phyloP scores from a whole-genome alignment of 176 grass and related monocot genomes.

The Tillandsia fasciculata region DNA sequence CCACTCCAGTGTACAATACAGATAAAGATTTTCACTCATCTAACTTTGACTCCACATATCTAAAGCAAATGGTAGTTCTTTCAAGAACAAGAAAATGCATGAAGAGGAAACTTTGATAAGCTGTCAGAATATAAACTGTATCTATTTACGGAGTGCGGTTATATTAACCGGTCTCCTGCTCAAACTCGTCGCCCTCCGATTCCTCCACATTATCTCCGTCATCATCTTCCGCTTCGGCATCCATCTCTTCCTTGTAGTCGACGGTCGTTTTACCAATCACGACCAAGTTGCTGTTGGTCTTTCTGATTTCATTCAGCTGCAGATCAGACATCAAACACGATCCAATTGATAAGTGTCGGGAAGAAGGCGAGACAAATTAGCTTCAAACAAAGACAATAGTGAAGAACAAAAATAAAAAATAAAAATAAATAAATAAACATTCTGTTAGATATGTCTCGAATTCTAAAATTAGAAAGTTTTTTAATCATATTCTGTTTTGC shows the following conservation, averaged over 20 bases:
- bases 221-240: slow-evolving; percentile 74
- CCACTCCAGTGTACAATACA: too few species aligned
- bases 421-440: not conserved
- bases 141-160: not conserved
- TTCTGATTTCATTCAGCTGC: slow-evolving; percentile 72
- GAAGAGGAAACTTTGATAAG: not conserved
- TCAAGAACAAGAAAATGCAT: not conserved
- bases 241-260: slow-evolving; percentile 72
- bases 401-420: not conserved
- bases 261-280: slow-evolving; percentile 62
- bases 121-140: not conserved
- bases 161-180: slow-evolving; percentile 74
- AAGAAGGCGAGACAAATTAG: not conserved
- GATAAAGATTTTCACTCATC: too few species aligned
- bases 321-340: not conserved
- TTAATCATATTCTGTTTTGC: too few species aligned
- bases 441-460: too few species aligned
- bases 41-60: too few species aligned
- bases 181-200: slow-evolving; percentile 88
- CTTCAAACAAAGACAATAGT: not conserved
- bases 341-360: not conserved
- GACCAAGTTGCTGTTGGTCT: slow-evolving; percentile 62
- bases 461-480: too few species aligned
- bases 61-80: too few species aligned
- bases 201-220: slow-evolving; percentile 79